These are phyloP conservation scores for Zygosaccharomyces gambellarensis DNA, from an alignment of 805 yeast species.

Conservation along the genomic window DNA sequence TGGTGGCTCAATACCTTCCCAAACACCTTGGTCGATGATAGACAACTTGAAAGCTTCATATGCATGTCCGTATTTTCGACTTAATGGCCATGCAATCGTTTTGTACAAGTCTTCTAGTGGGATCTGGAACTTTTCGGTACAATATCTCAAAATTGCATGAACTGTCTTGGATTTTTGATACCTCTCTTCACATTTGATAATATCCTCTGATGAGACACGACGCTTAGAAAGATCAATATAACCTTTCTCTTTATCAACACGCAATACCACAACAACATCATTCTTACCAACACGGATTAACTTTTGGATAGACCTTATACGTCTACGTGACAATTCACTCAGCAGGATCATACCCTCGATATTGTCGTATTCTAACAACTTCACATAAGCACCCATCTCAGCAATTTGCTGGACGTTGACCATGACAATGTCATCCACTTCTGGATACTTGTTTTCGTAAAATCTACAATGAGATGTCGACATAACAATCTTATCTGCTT, in stretches of 20 bases:
- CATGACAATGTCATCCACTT: slow-evolving; percentile 98
- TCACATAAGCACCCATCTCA: slow-evolving; percentile 99
- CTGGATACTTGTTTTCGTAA: slow-evolving; percentile 97
- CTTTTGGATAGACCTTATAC: slow-evolving; percentile 96
- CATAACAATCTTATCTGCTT: slow-evolving; percentile 40
- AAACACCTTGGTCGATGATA: slow-evolving; percentile 81
- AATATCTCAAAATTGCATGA: slow-evolving; percentile 95
- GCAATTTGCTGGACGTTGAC: slow-evolving; percentile 98
- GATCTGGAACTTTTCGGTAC: slow-evolving; percentile 92
- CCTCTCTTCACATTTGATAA: slow-evolving; percentile 94
- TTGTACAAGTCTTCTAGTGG: slow-evolving; percentile 82
- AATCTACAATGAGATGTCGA: slow-evolving; percentile 89
- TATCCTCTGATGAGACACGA: slow-evolving; percentile 97
- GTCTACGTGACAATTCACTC: slow-evolving; percentile 95
- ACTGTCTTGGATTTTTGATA: slow-evolving; percentile 96
- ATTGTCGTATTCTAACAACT: slow-evolving; percentile 91
- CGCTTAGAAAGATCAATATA: slow-evolving; percentile 96
- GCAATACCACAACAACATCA: slow-evolving; percentile 94
- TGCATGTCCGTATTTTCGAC: slow-evolving; percentile 93
- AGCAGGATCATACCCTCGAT: slow-evolving; percentile 98
- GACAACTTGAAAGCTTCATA: slow-evolving; percentile 96
- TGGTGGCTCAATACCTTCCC: slow-evolving; percentile 73
- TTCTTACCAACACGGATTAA: slow-evolving; percentile 96
- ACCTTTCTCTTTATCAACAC: slow-evolving; percentile 98
- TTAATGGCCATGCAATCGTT: slow-evolving; percentile 95